Evolutionary conservation across 2,329 filamentous ascomycete species (phyloP).

Genomic region (Neurospora crassa): DNA sequence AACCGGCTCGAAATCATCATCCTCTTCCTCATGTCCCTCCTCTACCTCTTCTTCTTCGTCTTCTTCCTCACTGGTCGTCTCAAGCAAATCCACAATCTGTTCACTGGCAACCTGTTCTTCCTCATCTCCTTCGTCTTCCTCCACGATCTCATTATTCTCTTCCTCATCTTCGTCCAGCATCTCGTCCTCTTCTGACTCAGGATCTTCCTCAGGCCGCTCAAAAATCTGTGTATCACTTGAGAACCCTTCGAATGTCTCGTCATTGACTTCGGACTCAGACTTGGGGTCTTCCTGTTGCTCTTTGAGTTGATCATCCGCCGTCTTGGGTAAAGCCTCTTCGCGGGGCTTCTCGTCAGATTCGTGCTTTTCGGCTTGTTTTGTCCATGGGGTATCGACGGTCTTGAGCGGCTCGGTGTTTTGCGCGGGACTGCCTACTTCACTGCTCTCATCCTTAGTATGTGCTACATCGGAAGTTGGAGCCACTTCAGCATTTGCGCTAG

Average conservation of each 20-base stretch:
- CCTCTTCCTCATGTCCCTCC: background rate
- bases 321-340: background rate
- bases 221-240: background rate
- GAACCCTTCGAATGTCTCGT: background rate
- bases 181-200: background rate
- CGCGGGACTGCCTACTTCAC: background rate
- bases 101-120: background rate
- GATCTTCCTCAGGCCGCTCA: background rate
- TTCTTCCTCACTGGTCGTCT: background rate
- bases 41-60: background rate
- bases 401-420: background rate
- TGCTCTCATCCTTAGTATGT: background rate
- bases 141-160: slow-evolving; percentile 6
- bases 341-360: background rate
- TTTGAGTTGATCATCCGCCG: background rate
- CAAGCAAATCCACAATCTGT: background rate
- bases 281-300: slow-evolving; percentile 1
- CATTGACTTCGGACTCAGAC: background rate
- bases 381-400: background rate
- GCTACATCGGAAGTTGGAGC: background rate
- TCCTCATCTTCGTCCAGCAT: slow-evolving; percentile 2
- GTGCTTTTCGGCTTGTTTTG: background rate
- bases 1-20: slow-evolving; percentile 7
- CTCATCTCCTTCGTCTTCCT: slow-evolving; percentile 6
- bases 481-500: background rate